Evolutionary conservation across 2,329 filamentous ascomycete species (phyloP), one percentile per base, ranked within the genome.

Genomic region (Xylaria sp.): DNA sequence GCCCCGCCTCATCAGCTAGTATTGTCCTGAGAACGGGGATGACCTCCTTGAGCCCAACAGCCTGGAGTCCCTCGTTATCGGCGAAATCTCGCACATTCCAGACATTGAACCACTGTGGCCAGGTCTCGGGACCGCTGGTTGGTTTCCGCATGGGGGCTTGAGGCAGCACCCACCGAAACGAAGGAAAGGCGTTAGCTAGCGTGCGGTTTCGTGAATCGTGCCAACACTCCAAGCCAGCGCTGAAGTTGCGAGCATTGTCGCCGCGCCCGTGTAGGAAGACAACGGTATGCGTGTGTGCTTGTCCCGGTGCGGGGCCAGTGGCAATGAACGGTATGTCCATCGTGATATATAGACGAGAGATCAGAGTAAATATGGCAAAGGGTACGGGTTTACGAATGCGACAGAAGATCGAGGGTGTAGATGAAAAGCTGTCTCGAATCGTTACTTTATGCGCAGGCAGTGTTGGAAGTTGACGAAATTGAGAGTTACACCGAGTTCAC

Each of bases 21-120:
- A 83, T 50, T 0, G 67, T 55, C 1, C 75, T 71, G 2, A 85
- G 73, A 1, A 66, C 62, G 0, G 61, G 56, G 0, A 83, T 77
- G 57, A 78, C 79, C n/a, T 82, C 79, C 38, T 68, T 71, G 7
- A 87, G 73, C 0, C 83, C 83, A 0, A 72, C 65, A 0, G 73
- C 73, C 70, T 85, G 82, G 1, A 83, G 67, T 1, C 82, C 79
- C 63, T 85, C 81, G 13, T 75, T 72, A 15, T 79, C 72, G 2
- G 74, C 49, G 17, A 83, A 81, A 60, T 82, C 72, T 20, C 72
- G 68, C 1, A 80, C 74, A 57, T 82, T 80, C 77, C 79, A 83
- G 20, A 84, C 78, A 69, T 87, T 84, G 72, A 86, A 87, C 84
- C 84, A 87, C 70, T 85, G 83, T 15, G 79, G 77, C 63, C 70